Percentiles rank a stretch among this genome's conserved stretches.
These are phyloP conservation scores for Epichloe typhina DNA, from an alignment of 2,329 filamentous ascomycete genomes.

Conservation along the genomic window DNA sequence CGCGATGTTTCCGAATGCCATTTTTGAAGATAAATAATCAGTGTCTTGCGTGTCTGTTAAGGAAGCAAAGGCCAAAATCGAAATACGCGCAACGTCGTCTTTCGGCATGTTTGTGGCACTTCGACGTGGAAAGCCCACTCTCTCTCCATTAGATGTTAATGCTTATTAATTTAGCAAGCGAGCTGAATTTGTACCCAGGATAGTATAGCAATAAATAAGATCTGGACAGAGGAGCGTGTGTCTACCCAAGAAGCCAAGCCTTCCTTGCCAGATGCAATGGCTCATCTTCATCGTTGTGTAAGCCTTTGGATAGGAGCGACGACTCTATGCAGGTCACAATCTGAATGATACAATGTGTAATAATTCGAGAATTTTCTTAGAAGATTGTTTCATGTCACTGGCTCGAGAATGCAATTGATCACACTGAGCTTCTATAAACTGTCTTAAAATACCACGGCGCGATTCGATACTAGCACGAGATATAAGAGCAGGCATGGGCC, in stretches of 20 bases:
- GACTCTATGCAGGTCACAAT: neutral
- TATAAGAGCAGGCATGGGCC: no score
- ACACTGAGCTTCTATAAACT: no score
- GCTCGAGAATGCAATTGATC: neutral
- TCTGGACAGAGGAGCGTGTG: no score
- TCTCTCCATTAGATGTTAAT: no score
- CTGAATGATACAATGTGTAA: neutral
- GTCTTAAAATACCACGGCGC: no score
- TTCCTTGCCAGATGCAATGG: constrained; percentile 1
- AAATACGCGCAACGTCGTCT: no score
- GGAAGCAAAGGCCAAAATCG: no score
- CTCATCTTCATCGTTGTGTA: constrained; percentile 6
- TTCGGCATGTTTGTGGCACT: no score
- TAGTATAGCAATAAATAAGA: no score
- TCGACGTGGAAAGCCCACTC: no score
- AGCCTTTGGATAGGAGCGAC: neutral
- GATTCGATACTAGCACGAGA: no score
- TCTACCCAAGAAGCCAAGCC: no score
- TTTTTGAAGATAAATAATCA: neutral
- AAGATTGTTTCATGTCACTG: neutral
- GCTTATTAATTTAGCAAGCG: neutral
- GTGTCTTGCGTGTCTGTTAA: neutral
- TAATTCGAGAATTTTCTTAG: neutral
- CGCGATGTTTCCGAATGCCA: neutral
- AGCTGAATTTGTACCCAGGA: neutral